phyloP scores from a whole-genome alignment of 441 rosid species.

The Arabidopsis lyrata region DNA sequence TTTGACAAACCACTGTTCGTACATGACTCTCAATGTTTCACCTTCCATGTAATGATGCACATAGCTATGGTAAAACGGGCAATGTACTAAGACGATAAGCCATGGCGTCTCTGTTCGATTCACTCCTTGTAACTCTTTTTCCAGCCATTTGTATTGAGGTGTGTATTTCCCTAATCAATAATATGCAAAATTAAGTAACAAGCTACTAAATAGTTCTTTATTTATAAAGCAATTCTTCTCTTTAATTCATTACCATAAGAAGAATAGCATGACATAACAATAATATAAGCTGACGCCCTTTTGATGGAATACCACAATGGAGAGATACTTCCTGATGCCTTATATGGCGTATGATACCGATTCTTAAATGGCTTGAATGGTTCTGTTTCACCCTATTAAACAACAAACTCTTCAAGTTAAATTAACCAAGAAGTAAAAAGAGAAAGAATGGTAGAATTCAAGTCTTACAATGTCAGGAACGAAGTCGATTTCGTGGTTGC shows the following conservation, averaged over 20 bases:
- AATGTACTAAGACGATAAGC: constrained; percentile 72
- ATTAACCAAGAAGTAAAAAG: no score
- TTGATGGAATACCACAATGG: constrained; percentile 80
- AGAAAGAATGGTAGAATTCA: no score
- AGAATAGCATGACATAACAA: constrained; percentile 71
- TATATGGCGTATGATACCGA: constrained; percentile 62
- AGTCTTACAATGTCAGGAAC: constrained; percentile 57
- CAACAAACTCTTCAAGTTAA: no score
- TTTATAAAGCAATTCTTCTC: no score
- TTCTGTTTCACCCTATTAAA: constrained; percentile 62
- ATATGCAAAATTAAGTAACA: background rate
- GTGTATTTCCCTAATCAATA: constrained; percentile 55
- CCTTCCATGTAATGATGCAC: constrained; percentile 73
- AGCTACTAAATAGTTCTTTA: background rate
- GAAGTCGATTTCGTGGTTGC: constrained; percentile 76
- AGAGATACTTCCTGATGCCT: constrained; percentile 61
- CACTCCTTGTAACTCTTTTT: constrained; percentile 59
- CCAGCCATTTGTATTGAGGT: constrained; percentile 72
- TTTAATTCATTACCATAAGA: constrained; percentile 61
- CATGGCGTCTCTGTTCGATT: constrained; percentile 71
- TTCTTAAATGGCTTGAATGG: constrained; percentile 70
- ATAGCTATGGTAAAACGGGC: constrained; percentile 63
- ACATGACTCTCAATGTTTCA: constrained; percentile 74
- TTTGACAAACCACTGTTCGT: constrained; percentile 66
- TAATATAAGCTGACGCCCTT: constrained; percentile 78